Percentiles rank a stretch among this genome's conserved stretches.
These are phyloP conservation scores for Yamadazyma kanchanaburiensis DNA, from an alignment of 1,139 yeast species.

Conservation along the genomic window DNA sequence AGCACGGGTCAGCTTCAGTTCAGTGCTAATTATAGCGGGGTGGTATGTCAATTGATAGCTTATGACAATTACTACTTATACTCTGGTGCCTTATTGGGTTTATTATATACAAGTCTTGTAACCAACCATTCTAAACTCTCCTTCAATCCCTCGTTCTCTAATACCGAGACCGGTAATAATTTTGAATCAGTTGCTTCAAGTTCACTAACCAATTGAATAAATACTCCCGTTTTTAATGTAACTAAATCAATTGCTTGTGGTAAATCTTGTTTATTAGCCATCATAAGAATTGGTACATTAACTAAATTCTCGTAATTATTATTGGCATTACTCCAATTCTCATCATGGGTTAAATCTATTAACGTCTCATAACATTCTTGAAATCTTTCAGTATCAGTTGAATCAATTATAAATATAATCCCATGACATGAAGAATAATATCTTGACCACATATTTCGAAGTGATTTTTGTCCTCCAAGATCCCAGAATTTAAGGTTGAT, in stretches of 20 bases:
- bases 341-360: constrained; percentile 40
- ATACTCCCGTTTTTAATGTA: constrained; percentile 77
- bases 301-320: constrained; percentile 45
- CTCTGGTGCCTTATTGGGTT: constrained; percentile 69
- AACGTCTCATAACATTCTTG: constrained; percentile 77
- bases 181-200: constrained; percentile 89
- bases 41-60: too few species aligned
- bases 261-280: constrained; percentile 92
- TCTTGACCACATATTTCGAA: constrained; percentile 82
- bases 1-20: too few species aligned
- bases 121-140: constrained; percentile 91
- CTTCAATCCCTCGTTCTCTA: constrained; percentile 79
- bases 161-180: constrained; percentile 84
- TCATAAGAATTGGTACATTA: constrained; percentile 84
- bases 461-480: constrained; percentile 86
- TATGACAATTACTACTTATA: too few species aligned
- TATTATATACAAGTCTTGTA: constrained; percentile 73
- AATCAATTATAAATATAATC: constrained; percentile 86
- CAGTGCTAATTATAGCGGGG: too few species aligned
- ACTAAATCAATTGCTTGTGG: constrained; percentile 71
- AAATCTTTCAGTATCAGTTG: constrained; percentile 78
- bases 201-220: constrained; percentile 73
- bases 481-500: constrained; percentile 85
- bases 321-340: constrained; percentile 41
- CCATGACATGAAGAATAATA: constrained; percentile 88